These are phyloP conservation scores for Hansenula lynferdii DNA, from an alignment of 1,139 yeast species.

Conservation along the genomic window DNA sequence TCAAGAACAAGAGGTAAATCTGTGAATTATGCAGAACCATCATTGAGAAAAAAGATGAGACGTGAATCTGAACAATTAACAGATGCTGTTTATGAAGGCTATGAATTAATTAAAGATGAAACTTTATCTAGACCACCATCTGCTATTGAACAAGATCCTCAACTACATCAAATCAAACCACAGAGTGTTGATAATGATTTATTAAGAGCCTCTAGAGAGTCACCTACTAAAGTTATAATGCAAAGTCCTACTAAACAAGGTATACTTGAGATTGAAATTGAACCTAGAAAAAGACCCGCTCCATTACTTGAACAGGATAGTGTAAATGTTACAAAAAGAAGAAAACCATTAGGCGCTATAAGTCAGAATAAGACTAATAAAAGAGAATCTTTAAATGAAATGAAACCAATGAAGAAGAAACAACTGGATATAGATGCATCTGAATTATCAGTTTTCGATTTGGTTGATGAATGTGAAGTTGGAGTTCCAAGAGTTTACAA, in stretches of 20 bases:
- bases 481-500: conserved; percentile 23
- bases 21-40: conserved; percentile 66
- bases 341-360: conserved; percentile 18
- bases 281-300: conserved; percentile 1
- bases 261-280: no score
- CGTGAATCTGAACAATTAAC: conserved; percentile 57
- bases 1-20: conserved; percentile 45
- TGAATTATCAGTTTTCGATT: conserved; percentile 22
- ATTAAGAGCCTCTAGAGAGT: conserved; percentile 4
- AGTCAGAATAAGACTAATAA: conserved; percentile 13
- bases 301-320: conserved; percentile 17
- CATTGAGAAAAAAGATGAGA: conserved; percentile 65
- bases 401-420: conserved; percentile 3
- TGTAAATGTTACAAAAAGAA: conserved; percentile 20
- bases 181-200: not conserved
- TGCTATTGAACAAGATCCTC: no score
- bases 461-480: conserved; percentile 23
- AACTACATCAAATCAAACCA: no score
- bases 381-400: conserved; percentile 1
- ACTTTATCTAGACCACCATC: not conserved
- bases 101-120: not conserved
- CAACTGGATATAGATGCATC: conserved; percentile 9
- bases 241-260: no score
- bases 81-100: conserved; percentile 39
- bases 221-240: conserved; percentile 4